These are phyloP conservation scores for Diaporthe sp. DNA, from an alignment of 2,329 filamentous ascomycete genomes.

Conservation along the genomic window DNA sequence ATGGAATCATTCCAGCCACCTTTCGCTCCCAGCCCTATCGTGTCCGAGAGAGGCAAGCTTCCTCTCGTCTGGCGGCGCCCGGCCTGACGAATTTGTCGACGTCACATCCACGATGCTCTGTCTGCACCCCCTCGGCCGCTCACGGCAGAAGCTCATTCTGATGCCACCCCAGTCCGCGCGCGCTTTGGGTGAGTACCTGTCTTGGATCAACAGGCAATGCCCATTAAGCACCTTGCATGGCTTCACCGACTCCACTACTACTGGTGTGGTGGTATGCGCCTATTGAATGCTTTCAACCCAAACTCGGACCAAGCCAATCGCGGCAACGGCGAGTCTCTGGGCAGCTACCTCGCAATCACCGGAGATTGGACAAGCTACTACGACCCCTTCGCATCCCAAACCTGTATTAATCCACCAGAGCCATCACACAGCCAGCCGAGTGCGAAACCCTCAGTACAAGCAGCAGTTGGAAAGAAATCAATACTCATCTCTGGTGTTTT, in stretches of 20 bases:
- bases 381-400: background rate
- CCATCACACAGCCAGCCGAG: slow-evolving; percentile 4
- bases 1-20: slow-evolving; percentile 23
- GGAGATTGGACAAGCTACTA: slow-evolving; percentile 12
- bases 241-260: background rate
- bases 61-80: background rate
- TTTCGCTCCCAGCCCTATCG: slow-evolving; percentile 12
- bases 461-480: background rate
- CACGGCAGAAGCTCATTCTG: background rate
- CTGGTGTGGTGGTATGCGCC: slow-evolving; percentile 29
- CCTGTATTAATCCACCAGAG: background rate
- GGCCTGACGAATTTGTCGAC: background rate
- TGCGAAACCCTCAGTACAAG: background rate
- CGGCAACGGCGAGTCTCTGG: slow-evolving; percentile 12
- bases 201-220: background rate
- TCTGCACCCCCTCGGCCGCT: background rate
- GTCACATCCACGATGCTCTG: background rate
- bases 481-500: too few species aligned
- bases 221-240: slow-evolving; percentile 26
- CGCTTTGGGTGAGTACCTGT: background rate
- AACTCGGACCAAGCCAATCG: slow-evolving; percentile 17
- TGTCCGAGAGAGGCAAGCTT: background rate
- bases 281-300: slow-evolving; percentile 11
- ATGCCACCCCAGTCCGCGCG: background rate
- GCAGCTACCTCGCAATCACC: slow-evolving; percentile 10